Percentiles rank a stretch among this genome's conserved stretches.
Conservation (phyloP, 169 alveolate species). For the Blepharisma undulans region DNA sequence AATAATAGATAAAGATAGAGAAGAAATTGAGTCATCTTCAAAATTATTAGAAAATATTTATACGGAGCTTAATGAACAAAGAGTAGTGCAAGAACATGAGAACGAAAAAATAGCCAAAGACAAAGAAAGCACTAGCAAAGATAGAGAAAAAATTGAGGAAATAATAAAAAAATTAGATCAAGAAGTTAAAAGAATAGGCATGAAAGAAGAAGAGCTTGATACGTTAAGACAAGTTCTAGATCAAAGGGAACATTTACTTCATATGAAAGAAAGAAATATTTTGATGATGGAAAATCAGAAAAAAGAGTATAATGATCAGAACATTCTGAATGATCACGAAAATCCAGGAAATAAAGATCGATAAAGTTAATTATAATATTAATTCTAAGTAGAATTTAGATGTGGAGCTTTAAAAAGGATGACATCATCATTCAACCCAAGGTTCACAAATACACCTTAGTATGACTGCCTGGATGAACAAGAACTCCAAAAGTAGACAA, state of each 20-base stretch:
- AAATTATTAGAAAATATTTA: no score
- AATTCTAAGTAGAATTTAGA: not conserved
- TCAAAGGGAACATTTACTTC: not conserved
- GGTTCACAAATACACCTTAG: slow-evolving; percentile 58
- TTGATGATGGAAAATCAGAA: not conserved
- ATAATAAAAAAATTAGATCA: not conserved
- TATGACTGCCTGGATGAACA: slow-evolving; percentile 78
- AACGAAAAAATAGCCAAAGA: not conserved
- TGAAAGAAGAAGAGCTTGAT: not conserved
- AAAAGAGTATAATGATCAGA: not conserved
- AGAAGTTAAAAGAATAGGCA: not conserved
- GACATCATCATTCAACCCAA: slow-evolving; percentile 30
- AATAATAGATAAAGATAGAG: not conserved
- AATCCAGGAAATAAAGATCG: not conserved
- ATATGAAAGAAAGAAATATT: not conserved
- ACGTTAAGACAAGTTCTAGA: not conserved
- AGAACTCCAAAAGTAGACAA: slow-evolving; percentile 62
- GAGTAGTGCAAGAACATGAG: not conserved
- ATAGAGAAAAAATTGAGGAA: not conserved
- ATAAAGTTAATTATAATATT: no score
- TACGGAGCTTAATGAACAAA: not conserved
- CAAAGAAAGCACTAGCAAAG: not conserved
- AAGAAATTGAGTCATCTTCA: not conserved
- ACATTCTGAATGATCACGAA: not conserved
- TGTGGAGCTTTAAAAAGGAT: not conserved